Evolutionary conservation across 2,329 filamentous ascomycete genomes (phyloP), one percentile per base, ranked within the genome.

Genomic region (Aspergillus puulaauensis): DNA sequence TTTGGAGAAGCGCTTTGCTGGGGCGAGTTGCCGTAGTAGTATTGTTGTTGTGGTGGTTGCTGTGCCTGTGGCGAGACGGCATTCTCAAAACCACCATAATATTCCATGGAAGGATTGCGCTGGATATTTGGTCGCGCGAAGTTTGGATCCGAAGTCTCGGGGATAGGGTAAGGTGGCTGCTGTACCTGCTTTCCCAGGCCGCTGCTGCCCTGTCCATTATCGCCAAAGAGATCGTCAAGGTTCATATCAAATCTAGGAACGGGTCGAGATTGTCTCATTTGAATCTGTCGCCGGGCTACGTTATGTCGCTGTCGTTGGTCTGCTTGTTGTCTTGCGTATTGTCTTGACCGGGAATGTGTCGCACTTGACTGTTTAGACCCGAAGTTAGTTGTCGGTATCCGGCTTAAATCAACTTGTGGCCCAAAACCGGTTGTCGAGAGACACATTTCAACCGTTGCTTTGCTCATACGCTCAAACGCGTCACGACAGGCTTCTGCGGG

Each of bases 391-490:
- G 65, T 27, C 33, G 68, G 62, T 15, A 66, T 56, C 23, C 64
- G 67, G 27, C 60, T 64, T 46, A 71, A 62, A 31, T 72, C 71
- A 21, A 73, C 69, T 53, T 74, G 74, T 5, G 73, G 73, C 33
- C 90, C 90, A 63, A 96, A 96, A 0, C 91, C 91, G 17, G 90
- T 93, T 1, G 89, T 93, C 2, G 89, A 90, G 72, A 93, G 88
- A 65, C 90, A 92, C 93, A 97, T 97, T 70, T 93, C 91, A 50
- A 98, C 90, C 0, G 93, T 98, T 9, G 93, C 93, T 77, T 95
- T 96, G 67, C 91, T 93, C 79, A 96, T 98, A 40, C 93, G 86
- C 67, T 96, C 91, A 71, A 98, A 97, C 1, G 95, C 93, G 72
- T 98, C 93, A 14, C 92, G 87, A 73, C 93, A 98, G 11, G 93